Evolutionary conservation across 163 green algal species (phyloP).

Genomic region (Volvox carteri): DNA sequence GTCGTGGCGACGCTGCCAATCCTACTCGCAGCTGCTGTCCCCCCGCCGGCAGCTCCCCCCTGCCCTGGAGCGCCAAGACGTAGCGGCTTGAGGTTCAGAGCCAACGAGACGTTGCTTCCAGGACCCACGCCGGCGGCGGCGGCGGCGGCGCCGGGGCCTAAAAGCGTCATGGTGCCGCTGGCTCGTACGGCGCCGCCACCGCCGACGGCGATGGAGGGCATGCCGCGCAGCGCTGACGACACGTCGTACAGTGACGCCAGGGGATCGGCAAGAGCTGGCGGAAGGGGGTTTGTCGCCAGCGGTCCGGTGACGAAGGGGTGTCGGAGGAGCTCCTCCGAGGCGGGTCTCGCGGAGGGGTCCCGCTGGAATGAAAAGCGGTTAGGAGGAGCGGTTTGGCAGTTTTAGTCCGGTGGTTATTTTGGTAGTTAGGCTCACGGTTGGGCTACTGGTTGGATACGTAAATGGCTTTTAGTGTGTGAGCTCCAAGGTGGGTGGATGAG

Average conservation of each 20-base stretch:
- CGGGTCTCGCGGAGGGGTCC: slow-evolving; percentile 64
- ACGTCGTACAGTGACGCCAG: slow-evolving; percentile 16
- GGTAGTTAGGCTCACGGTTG: no score
- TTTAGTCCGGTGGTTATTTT: no score
- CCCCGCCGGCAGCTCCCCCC: background rate
- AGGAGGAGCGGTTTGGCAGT: no score
- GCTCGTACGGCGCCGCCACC: background rate
- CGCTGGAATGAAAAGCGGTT: slow-evolving; percentile 40
- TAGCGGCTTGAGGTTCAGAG: slow-evolving; percentile 14
- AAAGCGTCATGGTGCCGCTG: slow-evolving; percentile 26
- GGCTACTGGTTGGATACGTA: no score
- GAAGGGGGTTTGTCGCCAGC: slow-evolving; percentile 7
- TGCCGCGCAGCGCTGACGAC: background rate
- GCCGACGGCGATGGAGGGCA: background rate
- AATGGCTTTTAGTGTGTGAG: no score
- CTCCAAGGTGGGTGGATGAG: no score
- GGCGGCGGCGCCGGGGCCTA: background rate
- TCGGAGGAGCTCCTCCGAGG: slow-evolving; percentile 66
- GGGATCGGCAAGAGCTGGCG: slow-evolving; percentile 32
- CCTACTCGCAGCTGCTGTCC: background rate
- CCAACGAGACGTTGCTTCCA: background rate
- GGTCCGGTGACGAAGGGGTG: slow-evolving; percentile 69
- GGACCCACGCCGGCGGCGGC: background rate
- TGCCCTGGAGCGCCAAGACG: background rate
- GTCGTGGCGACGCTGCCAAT: background rate